Evolutionary conservation across 768 basidiomycete species (phyloP).

Genomic region (Trametes cingulata): DNA sequence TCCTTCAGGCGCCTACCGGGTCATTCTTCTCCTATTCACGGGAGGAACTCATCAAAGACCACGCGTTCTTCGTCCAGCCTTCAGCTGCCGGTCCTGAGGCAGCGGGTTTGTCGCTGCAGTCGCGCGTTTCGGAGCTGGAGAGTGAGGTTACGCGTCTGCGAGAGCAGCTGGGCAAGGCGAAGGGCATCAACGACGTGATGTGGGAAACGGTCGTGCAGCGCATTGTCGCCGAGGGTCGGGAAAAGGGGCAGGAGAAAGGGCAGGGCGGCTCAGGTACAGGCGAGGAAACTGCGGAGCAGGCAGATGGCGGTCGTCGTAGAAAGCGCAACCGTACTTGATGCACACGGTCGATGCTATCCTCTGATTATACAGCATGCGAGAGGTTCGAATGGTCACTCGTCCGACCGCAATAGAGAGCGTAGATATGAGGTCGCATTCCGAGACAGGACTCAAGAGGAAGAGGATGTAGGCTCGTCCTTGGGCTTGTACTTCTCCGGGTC

Average conservation of each 20-base stretch:
- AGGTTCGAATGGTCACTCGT: not conserved
- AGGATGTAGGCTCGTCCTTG: conserved; percentile 26
- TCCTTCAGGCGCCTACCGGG: conserved; percentile 22
- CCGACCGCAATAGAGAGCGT: not conserved
- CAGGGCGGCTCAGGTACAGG: conserved; percentile 12
- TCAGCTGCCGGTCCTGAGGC: conserved; percentile 35
- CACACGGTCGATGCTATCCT: too few species aligned
- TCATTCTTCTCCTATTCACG: conserved; percentile 42
- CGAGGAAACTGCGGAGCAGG: conserved; percentile 13
- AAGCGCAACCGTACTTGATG: conserved; percentile 22
- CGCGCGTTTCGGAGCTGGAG: conserved; percentile 69
- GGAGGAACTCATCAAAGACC: conserved; percentile 64
- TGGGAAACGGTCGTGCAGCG: conserved; percentile 84
- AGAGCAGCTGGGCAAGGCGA: conserved; percentile 77
- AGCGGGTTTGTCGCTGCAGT: conserved; percentile 43
- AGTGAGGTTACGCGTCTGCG: conserved; percentile 65
- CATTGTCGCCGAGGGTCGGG: conserved; percentile 44
- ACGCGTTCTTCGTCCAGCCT: conserved; percentile 63
- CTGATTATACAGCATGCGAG: too few species aligned
- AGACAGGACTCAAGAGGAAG: conserved; percentile 8
- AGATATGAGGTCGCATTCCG: not conserved
- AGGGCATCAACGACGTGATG: conserved; percentile 91
- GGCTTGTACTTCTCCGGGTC: conserved; percentile 75
- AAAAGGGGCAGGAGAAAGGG: conserved; percentile 26
- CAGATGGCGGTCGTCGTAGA: conserved; percentile 20